Percentiles rank a stretch among this genome's conserved stretches.
These are phyloP conservation scores for Aotearoamyces nothofagi DNA, from an alignment of 2,329 filamentous ascomycete species.

Conservation along the genomic window DNA sequence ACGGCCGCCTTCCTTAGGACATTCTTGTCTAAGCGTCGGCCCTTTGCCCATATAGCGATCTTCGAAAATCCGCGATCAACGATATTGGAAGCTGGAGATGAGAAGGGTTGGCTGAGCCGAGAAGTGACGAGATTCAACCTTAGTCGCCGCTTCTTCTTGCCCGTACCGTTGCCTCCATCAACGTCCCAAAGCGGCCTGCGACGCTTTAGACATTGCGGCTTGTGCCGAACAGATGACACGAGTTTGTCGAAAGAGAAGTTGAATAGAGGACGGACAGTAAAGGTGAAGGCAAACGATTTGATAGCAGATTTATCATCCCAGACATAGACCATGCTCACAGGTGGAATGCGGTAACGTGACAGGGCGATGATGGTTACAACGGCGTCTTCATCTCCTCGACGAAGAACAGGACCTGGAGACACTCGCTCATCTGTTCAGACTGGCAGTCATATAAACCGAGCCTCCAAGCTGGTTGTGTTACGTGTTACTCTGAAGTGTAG, in stretches of 20 bases:
- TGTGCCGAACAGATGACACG: constrained; percentile 8
- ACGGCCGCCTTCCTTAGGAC: constrained; percentile 49
- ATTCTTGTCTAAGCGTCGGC: constrained; percentile 30
- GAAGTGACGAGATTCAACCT: constrained; percentile 51
- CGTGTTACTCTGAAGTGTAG: background rate
- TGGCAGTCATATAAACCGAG: constrained; percentile 1
- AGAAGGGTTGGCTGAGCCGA: constrained; percentile 53
- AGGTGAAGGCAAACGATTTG: constrained; percentile 19
- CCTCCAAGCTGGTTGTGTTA: background rate
- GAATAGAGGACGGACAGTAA: constrained; percentile 19
- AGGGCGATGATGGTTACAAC: constrained; percentile 8
- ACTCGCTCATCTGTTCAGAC: constrained; percentile 19
- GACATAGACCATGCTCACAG: constrained; percentile 18
- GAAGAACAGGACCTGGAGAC: constrained; percentile 15
- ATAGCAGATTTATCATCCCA: constrained; percentile 9
- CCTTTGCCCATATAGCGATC: constrained; percentile 29
- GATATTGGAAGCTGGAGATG: constrained; percentile 54
- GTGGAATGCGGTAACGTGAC: constrained; percentile 3
- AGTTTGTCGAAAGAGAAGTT: constrained; percentile 21
- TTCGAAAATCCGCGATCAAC: constrained; percentile 37
- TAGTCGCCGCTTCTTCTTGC: constrained; percentile 50
- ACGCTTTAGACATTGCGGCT: constrained; percentile 15
- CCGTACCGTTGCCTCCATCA: constrained; percentile 15
- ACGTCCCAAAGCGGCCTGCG: constrained; percentile 19
- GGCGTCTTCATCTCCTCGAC: constrained; percentile 19